A percentile compares a stretch with the other conserved stretches of the same genome.
phyloP scores from a whole-genome alignment of 441 rosid species.

The Breynia disticha region DNA sequence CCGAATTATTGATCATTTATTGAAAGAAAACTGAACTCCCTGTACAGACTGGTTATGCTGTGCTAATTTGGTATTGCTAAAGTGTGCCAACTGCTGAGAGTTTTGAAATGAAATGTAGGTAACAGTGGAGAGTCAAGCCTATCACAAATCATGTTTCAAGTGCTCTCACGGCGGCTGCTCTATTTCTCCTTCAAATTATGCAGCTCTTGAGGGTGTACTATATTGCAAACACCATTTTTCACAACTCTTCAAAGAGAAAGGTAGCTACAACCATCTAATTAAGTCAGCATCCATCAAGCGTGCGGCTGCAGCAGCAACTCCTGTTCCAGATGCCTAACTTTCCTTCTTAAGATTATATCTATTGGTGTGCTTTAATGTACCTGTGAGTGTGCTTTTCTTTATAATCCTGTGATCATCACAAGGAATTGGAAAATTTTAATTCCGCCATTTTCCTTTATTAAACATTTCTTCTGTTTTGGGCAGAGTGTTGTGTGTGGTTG shows the following conservation, averaged over 20 bases:
- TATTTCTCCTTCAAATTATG: slow-evolving; percentile 78
- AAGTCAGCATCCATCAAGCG: slow-evolving; percentile 80
- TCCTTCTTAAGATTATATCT: not conserved
- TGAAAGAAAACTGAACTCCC: not conserved
- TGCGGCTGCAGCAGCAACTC: slow-evolving; percentile 40
- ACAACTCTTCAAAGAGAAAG: slow-evolving; percentile 96
- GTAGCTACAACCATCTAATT: slow-evolving; percentile 83
- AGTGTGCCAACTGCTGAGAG: slow-evolving; percentile 1
- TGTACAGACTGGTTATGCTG: not conserved
- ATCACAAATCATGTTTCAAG: slow-evolving; percentile 94
- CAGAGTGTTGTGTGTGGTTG: slow-evolving; percentile 17
- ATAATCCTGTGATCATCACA: slow-evolving; percentile 11
- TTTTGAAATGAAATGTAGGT: slow-evolving; percentile 32
- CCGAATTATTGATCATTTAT: too few relatives aligned
- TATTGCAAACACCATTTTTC: slow-evolving; percentile 95
- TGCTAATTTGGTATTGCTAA: not conserved
- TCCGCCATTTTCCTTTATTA: slow-evolving; percentile 3
- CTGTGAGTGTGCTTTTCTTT: slow-evolving; percentile 22
- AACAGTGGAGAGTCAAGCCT: slow-evolving; percentile 77
- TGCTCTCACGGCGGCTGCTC: slow-evolving; percentile 97
- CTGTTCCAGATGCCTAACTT: slow-evolving; percentile 55
- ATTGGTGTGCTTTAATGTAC: slow-evolving; percentile 17
- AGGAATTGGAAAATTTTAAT: slow-evolving; percentile 14
- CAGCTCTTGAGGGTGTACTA: slow-evolving; percentile 85
- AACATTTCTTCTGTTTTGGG: slow-evolving; percentile 3